A percentile compares a stretch with the other conserved stretches of the same genome.
Evolutionary conservation across 345 rosid species (phyloP).

Genomic region (Citrus inodora): DNA sequence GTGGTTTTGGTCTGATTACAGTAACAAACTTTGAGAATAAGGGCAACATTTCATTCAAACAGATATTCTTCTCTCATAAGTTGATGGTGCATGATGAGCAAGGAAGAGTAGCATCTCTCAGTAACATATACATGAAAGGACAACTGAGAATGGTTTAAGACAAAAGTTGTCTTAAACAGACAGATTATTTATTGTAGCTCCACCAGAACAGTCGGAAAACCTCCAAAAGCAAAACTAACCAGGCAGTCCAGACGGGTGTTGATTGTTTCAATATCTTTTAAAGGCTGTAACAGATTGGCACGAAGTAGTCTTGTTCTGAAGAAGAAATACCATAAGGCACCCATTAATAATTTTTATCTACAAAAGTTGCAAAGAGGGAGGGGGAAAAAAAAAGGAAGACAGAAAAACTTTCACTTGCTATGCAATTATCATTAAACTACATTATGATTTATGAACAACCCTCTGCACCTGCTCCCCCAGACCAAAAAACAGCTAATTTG

Average conservation of each 20-base stretch:
- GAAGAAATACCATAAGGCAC: conserved; percentile 25
- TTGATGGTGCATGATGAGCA: neutral
- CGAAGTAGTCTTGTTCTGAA: conserved; percentile 95
- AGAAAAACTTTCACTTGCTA: neutral
- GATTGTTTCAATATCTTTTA: conserved; percentile 91
- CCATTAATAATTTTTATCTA: conserved; percentile 11
- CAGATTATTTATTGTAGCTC: conserved; percentile 6
- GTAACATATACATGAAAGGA: neutral
- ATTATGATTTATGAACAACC: neutral
- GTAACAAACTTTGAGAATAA: neutral
- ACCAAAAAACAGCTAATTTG: neutral
- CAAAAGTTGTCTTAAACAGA: neutral
- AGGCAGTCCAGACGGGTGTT: conserved; percentile 89
- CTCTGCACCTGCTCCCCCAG: neutral
- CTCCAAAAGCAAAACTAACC: conserved; percentile 48
- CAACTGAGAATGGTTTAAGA: neutral
- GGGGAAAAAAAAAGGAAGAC: neutral
- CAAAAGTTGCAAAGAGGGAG: neutral
- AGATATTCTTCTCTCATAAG: neutral
- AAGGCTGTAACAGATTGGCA: conserved; percentile 95
- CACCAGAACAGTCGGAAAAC: conserved; percentile 16
- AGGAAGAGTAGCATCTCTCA: neutral
- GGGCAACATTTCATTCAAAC: neutral
- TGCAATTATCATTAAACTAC: neutral
- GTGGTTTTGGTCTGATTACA: neutral